These are phyloP conservation scores for Cutaneotrichosporon sp. DNA, from an alignment of 1,284 basidiomycete genomes.

Conservation along the genomic window DNA sequence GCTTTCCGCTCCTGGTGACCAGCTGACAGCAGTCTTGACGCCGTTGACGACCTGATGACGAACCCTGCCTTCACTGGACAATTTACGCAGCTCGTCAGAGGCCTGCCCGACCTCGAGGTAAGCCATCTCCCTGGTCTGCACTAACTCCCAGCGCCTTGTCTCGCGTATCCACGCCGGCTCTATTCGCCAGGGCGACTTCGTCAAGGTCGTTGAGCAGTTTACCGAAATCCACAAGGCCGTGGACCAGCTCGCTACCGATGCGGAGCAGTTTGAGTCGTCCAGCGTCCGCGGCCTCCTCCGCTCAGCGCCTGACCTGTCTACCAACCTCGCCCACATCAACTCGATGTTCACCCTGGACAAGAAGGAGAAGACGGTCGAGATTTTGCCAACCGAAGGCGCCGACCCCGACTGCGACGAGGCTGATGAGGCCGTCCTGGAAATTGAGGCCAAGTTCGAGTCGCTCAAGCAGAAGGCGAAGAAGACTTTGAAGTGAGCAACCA, in stretches of 20 bases:
- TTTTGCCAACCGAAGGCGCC: constrained; percentile 74
- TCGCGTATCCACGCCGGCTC: constrained; percentile 90
- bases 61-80: constrained; percentile 72
- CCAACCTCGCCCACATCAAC: constrained; percentile 66
- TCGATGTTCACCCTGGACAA: constrained; percentile 67
- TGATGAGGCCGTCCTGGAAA: constrained; percentile 64
- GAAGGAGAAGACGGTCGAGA: constrained; percentile 58
- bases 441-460: constrained; percentile 71
- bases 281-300: constrained; percentile 73
- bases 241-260: constrained; percentile 62
- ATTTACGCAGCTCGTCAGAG: constrained; percentile 73
- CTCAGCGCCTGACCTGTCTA: constrained; percentile 72
- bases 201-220: constrained; percentile 79
- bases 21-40: constrained; percentile 62
- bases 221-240: constrained; percentile 69
- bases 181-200: constrained; percentile 80
- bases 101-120: constrained; percentile 81
- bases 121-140: constrained; percentile 4
- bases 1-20: not conserved
- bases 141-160: constrained; percentile 65
- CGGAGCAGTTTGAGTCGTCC: constrained; percentile 72
- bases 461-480: constrained; percentile 65
- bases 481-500: constrained; percentile 47
- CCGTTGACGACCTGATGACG: constrained; percentile 82
- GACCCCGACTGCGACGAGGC: constrained; percentile 80